Conservation (phyloP, 1,139 yeast genomes). For the Tardiomyces blankii region DNA sequence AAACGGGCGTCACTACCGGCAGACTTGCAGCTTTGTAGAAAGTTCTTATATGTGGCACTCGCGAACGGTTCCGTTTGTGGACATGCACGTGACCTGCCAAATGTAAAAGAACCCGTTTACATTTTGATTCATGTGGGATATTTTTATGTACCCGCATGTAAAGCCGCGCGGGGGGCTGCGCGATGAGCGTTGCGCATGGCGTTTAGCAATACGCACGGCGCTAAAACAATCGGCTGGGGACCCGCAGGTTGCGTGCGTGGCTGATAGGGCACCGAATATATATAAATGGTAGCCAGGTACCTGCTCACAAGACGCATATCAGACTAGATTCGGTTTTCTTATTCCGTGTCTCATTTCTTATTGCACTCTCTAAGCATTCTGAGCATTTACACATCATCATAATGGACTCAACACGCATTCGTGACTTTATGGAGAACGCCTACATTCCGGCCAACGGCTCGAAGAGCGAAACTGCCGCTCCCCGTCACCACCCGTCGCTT, state of each 20-base stretch:
- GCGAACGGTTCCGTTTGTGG: too few relatives aligned
- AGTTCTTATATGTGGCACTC: too few relatives aligned
- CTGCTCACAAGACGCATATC: background rate
- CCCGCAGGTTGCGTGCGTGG: background rate
- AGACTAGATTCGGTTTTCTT: background rate
- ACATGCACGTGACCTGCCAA: too few relatives aligned
- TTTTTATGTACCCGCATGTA: background rate
- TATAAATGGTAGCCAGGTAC: background rate
- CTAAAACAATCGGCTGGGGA: background rate
- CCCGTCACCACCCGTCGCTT: constrained; percentile 37
- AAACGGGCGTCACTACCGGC: too few relatives aligned
- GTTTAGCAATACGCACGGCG: background rate
- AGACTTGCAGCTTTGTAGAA: too few relatives aligned
- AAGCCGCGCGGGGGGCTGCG: background rate
- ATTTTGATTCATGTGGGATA: background rate
- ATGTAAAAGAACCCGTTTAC: background rate
- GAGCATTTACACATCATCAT: constrained; percentile 6
- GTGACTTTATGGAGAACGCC: constrained; percentile 30
- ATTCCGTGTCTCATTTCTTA: too few relatives aligned
- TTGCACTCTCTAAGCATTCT: background rate
- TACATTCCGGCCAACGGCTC: constrained; percentile 32
- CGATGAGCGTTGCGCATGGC: background rate
- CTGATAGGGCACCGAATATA: background rate
- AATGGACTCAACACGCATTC: constrained; percentile 34
- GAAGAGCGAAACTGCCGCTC: constrained; percentile 20